phyloP scores from a whole-genome alignment of 768 basidiomycete species.

The Phlebiopsis gigantea region DNA sequence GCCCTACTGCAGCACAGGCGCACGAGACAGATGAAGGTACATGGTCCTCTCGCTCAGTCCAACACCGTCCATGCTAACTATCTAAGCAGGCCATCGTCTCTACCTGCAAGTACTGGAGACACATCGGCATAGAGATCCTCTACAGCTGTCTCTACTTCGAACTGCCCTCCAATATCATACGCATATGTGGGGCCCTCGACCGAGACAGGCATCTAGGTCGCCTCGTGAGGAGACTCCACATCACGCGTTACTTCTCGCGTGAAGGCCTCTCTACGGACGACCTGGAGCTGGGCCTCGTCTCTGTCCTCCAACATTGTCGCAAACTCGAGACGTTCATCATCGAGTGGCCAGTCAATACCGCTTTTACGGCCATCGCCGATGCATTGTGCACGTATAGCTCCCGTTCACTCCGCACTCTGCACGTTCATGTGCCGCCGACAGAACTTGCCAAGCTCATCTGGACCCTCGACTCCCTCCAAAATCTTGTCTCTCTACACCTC shows the following conservation, averaged over 20 bases:
- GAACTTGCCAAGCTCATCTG: constrained; percentile 64
- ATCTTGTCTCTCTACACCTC: constrained; percentile 51
- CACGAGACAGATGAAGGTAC: constrained; percentile 66
- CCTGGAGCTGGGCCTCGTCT: constrained; percentile 44
- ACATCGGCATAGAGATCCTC: constrained; percentile 57
- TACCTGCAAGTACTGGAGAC: constrained; percentile 62
- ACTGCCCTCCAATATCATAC: constrained; percentile 48
- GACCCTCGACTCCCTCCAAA: constrained; percentile 59
- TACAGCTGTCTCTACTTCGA: constrained; percentile 68
- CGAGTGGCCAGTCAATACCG: constrained; percentile 54
- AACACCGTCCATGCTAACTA: neutral
- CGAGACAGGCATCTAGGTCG: constrained; percentile 53
- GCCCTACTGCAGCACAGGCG: constrained; percentile 54
- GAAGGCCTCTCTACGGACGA: constrained; percentile 40
- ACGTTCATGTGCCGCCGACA: constrained; percentile 52
- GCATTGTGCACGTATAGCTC: constrained; percentile 48
- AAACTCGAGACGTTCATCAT: constrained; percentile 72
- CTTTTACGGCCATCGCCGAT: constrained; percentile 62
- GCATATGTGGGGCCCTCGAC: constrained; percentile 48
- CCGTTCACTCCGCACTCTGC: constrained; percentile 52
- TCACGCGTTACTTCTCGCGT: constrained; percentile 45
- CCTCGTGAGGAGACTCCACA: constrained; percentile 71
- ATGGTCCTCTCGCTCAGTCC: constrained; percentile 4
- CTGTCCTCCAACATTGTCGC: constrained; percentile 59
- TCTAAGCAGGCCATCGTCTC: constrained; percentile 54